Base-by-base conservation (phyloP, 768 basidiomycete genomes). In the Gloeophyllum trabeum region DNA sequence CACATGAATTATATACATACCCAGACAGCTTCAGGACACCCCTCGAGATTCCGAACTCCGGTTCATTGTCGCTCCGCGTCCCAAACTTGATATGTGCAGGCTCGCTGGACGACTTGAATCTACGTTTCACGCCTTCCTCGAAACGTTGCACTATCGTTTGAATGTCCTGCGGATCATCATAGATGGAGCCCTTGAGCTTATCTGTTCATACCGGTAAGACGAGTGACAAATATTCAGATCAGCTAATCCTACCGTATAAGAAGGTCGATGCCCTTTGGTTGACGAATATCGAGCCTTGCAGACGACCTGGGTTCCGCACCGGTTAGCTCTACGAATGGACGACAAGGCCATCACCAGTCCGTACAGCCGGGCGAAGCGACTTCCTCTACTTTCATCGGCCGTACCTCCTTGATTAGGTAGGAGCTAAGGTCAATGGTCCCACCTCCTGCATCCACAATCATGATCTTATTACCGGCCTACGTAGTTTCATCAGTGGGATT, bases 381-480 rank as follows among this genome's bases (percentile, higher is more conserved):
- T 46, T 69, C 65, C 30, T 71, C 54, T 16, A 69, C 51, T 5
- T 39, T 38, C 4, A 53, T 4, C 6, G 51, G 47, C 6, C 28
- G 23, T 13, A 24, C 19, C 2, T 37, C 37, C 12, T 18, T 18
- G 19, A 51, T 42, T 3, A 10, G 18, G 58, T 56, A 67, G 42
- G 60, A 65, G 48, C 70, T 73, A 28, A 67, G 25, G 40, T 67
- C 67, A 4, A 65, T 54, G 4, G 64, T 68, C 3, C 63, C 61
- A 18, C 70, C 69, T 6, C 75, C 75, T 5, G 70, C 71, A 49
- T 77, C 75, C 6, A 75, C 63, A 13, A 76, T 52, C 14, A 72
- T 61, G 4, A 73, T 54, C 1, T 63, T 61, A 23, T 56, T 50
- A 1, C 60, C 59, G 0, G 43, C 44, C 24, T 63, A 43, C 7